A percentile compares a stretch with the other conserved stretches of the same genome.
phyloP scores from a whole-genome alignment of 331 rosid genomes.

The Telfairia occidentalis region DNA sequence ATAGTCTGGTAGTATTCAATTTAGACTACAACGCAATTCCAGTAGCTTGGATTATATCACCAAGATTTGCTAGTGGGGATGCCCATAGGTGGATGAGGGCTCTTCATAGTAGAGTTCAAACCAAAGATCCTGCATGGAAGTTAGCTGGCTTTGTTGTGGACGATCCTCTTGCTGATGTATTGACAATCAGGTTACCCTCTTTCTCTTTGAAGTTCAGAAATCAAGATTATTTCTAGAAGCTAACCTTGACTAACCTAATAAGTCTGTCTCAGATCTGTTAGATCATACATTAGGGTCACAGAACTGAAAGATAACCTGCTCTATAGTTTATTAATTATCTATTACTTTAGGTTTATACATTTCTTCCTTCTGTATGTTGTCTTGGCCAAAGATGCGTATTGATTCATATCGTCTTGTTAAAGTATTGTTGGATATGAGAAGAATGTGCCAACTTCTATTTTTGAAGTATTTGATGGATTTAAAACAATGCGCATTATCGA shows the following conservation, averaged over 20 bases:
- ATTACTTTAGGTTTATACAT: neutral
- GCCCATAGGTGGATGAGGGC: conserved; percentile 92
- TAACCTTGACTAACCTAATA: neutral
- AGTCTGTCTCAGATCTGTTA: neutral
- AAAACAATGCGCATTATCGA: neutral
- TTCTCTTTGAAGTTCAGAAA: conserved; percentile 5
- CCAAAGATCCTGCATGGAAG: conserved; percentile 76
- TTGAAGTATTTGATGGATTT: neutral
- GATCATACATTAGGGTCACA: neutral
- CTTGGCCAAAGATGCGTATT: neutral
- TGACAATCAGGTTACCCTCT: conserved; percentile 54
- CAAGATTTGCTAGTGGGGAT: conserved; percentile 48
- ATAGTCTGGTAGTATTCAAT: conserved; percentile 88
- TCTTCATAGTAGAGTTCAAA: conserved; percentile 62
- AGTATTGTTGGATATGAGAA: conserved; percentile 1
- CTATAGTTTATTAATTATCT: neutral
- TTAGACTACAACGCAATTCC: conserved; percentile 81
- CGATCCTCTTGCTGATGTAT: conserved; percentile 65
- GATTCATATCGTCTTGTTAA: neutral
- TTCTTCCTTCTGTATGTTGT: neutral
- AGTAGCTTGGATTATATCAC: conserved; percentile 83
- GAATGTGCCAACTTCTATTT: neutral
- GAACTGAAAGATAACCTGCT: neutral
- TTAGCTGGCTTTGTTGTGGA: conserved; percentile 85
- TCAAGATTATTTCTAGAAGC: neutral